Conservation (phyloP, 1,284 basidiomycete genomes). For the Leccinum angustisporum region DNA sequence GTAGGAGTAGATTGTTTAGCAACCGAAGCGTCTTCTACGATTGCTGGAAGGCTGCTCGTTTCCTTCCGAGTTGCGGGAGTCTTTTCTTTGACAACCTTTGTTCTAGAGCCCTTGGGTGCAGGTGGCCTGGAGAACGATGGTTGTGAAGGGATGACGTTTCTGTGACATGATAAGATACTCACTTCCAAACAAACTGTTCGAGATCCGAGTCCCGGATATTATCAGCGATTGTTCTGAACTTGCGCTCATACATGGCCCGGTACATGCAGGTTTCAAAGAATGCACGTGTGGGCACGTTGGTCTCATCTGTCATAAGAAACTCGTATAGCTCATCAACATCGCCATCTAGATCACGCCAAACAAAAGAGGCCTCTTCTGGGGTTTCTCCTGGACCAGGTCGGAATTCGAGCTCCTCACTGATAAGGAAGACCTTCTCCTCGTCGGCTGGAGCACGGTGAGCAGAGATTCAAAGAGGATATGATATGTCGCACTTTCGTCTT, state of each 20-base stretch:
- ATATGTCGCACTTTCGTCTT: slow-evolving; percentile 82
- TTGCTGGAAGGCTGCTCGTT: slow-evolving; percentile 11
- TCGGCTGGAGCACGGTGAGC: slow-evolving; percentile 55
- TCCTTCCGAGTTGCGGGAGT: slow-evolving; percentile 16
- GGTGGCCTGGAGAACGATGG: slow-evolving; percentile 38
- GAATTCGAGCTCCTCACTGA: slow-evolving; percentile 87
- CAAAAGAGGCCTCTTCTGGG: slow-evolving; percentile 80
- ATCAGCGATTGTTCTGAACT: slow-evolving; percentile 75
- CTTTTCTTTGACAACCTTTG: slow-evolving; percentile 26
- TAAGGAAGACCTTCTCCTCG: slow-evolving; percentile 89
- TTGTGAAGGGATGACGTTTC: slow-evolving; percentile 24
- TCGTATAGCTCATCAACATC: slow-evolving; percentile 82
- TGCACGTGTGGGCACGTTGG: slow-evolving; percentile 80
- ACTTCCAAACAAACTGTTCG: slow-evolving; percentile 79
- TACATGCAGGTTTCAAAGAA: slow-evolving; percentile 94
- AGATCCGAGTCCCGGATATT: slow-evolving; percentile 66
- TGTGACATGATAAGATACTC: slow-evolving; percentile 32
- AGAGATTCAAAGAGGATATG: not conserved
- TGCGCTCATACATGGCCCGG: slow-evolving; percentile 92
- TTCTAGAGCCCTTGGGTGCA: slow-evolving; percentile 27
- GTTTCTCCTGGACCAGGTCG: slow-evolving; percentile 68
- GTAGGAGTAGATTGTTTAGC: slow-evolving; percentile 7
- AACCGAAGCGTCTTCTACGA: slow-evolving; percentile 3
- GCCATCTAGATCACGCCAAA: slow-evolving; percentile 89
- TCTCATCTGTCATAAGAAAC: slow-evolving; percentile 71